These are phyloP conservation scores for Solanum corneliomulleri DNA, from an alignment of 257 asterid species.

Conservation along the genomic window DNA sequence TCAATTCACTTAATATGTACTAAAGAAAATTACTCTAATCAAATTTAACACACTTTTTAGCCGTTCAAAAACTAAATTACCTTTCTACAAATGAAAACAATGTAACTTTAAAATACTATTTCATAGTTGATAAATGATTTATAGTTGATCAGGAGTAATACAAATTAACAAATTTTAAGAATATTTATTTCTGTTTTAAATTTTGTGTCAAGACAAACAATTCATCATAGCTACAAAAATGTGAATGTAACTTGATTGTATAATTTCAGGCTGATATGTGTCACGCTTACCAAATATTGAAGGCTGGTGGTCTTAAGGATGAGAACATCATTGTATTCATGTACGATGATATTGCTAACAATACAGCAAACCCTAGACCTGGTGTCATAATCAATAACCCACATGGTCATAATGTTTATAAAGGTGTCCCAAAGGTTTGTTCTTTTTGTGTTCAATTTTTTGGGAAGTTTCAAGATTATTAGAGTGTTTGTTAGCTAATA, in stretches of 20 bases:
- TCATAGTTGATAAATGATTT: no score
- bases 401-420: conserved; percentile 68
- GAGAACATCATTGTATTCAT: conserved; percentile 78
- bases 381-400: conserved; percentile 89
- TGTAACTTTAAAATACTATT: no score
- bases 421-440: conserved; percentile 90
- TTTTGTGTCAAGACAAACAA: neutral
- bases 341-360: conserved; percentile 82
- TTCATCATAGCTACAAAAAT: no score
- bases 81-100: no score
- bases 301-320: conserved; percentile 76
- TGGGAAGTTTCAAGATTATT: neutral
- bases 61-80: no score
- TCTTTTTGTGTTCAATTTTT: neutral
- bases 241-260: neutral
- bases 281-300: conserved; percentile 83
- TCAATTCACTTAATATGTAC: no score
- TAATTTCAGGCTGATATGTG: conserved; percentile 73
- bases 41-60: no score
- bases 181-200: no score
- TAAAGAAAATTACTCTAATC: no score
- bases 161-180: no score
- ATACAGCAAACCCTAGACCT: conserved; percentile 63
- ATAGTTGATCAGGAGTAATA: no score
- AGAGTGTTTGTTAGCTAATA: neutral